Conservation (phyloP, 495 filamentous ascomycete genomes). For the Chaetomium cochliodes region DNA sequence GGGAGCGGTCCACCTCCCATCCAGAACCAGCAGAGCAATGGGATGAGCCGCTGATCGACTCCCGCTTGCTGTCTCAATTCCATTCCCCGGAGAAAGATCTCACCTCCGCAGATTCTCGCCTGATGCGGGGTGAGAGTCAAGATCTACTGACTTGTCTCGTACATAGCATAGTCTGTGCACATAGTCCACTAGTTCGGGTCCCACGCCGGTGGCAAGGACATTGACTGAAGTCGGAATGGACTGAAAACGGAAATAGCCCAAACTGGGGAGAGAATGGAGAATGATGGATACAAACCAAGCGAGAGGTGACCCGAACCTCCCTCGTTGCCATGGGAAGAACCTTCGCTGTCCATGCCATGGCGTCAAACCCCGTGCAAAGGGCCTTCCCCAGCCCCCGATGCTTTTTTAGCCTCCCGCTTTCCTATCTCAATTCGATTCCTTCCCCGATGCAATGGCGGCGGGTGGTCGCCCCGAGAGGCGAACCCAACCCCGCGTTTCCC, state of each 20-base stretch:
- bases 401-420: neutral
- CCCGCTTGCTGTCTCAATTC: neutral
- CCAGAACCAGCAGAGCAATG: neutral
- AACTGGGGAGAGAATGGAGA: no score
- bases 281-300: no score
- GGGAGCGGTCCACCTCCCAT: neutral
- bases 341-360: no score
- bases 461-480: neutral
- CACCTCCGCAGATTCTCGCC: neutral
- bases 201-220: no score
- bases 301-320: no score
- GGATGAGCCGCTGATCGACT: neutral
- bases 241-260: no score
- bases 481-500: conserved; percentile 7
- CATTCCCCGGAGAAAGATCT: neutral
- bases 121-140: neutral
- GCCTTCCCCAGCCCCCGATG: neutral
- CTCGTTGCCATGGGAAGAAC: no score
- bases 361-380: neutral
- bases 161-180: neutral
- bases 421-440: neutral
- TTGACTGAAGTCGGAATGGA: no score
- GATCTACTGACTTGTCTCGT: neutral
- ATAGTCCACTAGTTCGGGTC: neutral
- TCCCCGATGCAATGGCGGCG: neutral